Evolutionary conservation across 257 asterid species (phyloP), one percentile per base, ranked within the genome.

Genomic region (Sherardia arvensis): DNA sequence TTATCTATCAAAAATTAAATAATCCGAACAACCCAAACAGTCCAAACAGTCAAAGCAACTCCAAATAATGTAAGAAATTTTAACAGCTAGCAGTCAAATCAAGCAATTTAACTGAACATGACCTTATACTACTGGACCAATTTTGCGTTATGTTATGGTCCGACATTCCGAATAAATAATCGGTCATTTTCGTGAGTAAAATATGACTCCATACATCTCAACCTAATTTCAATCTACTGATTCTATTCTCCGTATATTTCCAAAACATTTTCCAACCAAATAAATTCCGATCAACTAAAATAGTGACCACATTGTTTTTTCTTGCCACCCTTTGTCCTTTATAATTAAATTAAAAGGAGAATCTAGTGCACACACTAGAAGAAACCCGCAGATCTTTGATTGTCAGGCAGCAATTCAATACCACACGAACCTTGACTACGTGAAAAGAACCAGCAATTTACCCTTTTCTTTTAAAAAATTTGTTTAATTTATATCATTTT

Each of bases 391-490:
- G 25, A 54, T 17, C 53, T 66, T 36, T 66, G 28, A 20, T 47
- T 67, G 60, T 27, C 51, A 22, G 2, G 43, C 15, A 36, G 11
- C 15, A 36, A 36, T 47, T 29, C 28, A 18, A 23, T 22, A 34
- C 57, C 65, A 12, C 63, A 40, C 64, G 51, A 59, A 27, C 17
- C n/a, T 12, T 38, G 64, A 27, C 68, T 69, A 61, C 68, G 29
- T 61, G 49, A 69, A 34, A 61, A 23, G 73, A 68, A 25, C 34
- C 27, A 17, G 26, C 1, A n/a, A n/a, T n/a, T n/a, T n/a, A n/a
- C n/a, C n/a, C n/a, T n/a, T n/a, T n/a, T n/a, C n/a, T n/a, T n/a
- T n/a, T n/a, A n/a, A 33, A 4, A 33, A 33, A 7, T 32, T 32
- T 8, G 7, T 32, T 1, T 8, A 36, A 36, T 36, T 36, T n/a